These are phyloP conservation scores for Piedraia hortae DNA, from an alignment of 2,329 filamentous ascomycete species.

Conservation along the genomic window DNA sequence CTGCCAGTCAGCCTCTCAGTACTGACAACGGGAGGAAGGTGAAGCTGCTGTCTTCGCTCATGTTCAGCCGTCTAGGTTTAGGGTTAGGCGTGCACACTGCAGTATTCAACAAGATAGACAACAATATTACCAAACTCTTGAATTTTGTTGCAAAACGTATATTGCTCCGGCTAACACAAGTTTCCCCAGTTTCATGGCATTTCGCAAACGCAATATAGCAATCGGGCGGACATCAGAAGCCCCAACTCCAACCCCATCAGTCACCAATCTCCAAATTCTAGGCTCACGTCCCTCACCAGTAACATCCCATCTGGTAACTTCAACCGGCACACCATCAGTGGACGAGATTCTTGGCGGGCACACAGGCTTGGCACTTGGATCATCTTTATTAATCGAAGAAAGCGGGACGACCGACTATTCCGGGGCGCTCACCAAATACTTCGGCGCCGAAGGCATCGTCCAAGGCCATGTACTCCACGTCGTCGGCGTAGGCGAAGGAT, in stretches of 20 bases:
- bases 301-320: constrained; percentile 67
- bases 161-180: too few species aligned
- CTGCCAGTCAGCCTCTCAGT: too few species aligned
- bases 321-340: constrained; percentile 65
- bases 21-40: too few species aligned
- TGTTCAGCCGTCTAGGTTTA: too few species aligned
- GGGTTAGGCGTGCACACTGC: too few species aligned
- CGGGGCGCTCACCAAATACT: constrained; percentile 59
- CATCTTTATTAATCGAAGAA: constrained; percentile 57
- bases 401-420: constrained; percentile 85
- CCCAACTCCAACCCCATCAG: background rate
- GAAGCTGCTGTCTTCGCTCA: too few species aligned
- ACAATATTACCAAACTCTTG: too few species aligned
- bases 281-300: constrained; percentile 62
- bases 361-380: constrained; percentile 57
- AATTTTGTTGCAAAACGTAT: too few species aligned
- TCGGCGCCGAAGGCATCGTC: constrained; percentile 72
- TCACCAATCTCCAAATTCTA: background rate
- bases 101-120: too few species aligned
- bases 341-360: constrained; percentile 71
- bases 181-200: constrained; percentile 39
- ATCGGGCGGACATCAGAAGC: constrained; percentile 15
- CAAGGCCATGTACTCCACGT: constrained; percentile 78
- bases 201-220: constrained; percentile 37
- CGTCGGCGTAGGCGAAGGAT: constrained; percentile 49